phyloP scores from a whole-genome alignment of 2,329 filamentous ascomycete species.

The Dactylellina cionopaga region DNA sequence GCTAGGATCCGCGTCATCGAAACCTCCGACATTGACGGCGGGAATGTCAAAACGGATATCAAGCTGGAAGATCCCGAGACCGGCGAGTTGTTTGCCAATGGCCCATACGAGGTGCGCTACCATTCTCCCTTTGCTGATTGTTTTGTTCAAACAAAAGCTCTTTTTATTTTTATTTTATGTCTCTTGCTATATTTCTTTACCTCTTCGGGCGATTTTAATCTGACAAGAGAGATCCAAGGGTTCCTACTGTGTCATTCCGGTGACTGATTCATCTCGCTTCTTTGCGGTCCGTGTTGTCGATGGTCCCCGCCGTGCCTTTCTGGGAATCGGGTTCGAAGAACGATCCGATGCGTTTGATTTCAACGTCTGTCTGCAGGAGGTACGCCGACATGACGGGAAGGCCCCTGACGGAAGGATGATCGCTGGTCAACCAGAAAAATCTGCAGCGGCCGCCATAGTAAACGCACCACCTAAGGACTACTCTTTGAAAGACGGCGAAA shows the following conservation, averaged over 20 bases:
- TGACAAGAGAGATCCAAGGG: slow-evolving; percentile 37
- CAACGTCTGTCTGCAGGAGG: slow-evolving; percentile 80
- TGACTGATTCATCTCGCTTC: slow-evolving; percentile 81
- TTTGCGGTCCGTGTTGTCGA: slow-evolving; percentile 85
- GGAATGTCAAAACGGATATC: slow-evolving; percentile 76
- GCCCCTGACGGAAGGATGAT: slow-evolving; percentile 58
- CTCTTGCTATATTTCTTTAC: too few relatives aligned
- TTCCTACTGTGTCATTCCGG: slow-evolving; percentile 72
- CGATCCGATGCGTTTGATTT: slow-evolving; percentile 87
- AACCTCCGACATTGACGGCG: slow-evolving; percentile 68
- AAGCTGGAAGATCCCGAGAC: slow-evolving; percentile 79
- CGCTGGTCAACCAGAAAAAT: slow-evolving; percentile 26
- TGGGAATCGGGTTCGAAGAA: slow-evolving; percentile 90
- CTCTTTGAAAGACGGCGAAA: slow-evolving; percentile 88
- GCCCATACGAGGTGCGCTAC: slow-evolving; percentile 71
- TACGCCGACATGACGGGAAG: slow-evolving; percentile 62
- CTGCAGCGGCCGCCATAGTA: slow-evolving; percentile 7
- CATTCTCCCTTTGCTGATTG: background rate
- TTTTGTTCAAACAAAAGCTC: too few relatives aligned
- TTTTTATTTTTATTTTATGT: too few relatives aligned
- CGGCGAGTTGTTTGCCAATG: slow-evolving; percentile 82
- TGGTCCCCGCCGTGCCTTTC: slow-evolving; percentile 76
- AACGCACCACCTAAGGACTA: slow-evolving; percentile 69
- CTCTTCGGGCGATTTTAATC: background rate
- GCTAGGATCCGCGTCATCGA: slow-evolving; percentile 81